Conservation (phyloP, 1,284 basidiomycete genomes). For the Malassezia globosa region DNA sequence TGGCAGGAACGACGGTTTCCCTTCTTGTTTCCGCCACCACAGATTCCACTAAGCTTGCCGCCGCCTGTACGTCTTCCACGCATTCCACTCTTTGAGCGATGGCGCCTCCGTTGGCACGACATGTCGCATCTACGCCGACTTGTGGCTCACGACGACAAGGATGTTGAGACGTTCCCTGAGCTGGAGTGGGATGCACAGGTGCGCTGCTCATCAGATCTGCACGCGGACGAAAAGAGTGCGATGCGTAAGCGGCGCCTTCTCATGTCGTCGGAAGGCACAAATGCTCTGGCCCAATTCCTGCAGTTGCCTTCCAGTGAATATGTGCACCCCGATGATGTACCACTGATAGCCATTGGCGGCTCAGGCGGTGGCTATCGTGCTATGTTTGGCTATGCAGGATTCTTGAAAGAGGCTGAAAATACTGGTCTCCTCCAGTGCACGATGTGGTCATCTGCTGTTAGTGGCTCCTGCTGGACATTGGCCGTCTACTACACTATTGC, state of each 20-base stretch:
- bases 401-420: conserved; percentile 33
- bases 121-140: conserved; percentile 25
- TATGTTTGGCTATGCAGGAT: conserved; percentile 34
- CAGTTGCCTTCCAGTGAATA: conserved; percentile 28
- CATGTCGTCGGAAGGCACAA: conserved; percentile 21
- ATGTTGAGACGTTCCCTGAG: conserved; percentile 32
- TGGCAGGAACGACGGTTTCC: conserved; percentile 16
- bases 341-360: conserved; percentile 43
- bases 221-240: conserved; percentile 24
- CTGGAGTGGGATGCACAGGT: conserved; percentile 34
- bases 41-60: conserved; percentile 17
- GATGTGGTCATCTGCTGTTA: conserved; percentile 41
- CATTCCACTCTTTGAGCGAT: conserved; percentile 19
- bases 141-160: conserved; percentile 18
- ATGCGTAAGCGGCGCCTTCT: conserved; percentile 17
- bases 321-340: conserved; percentile 44
- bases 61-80: conserved; percentile 12
- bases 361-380: conserved; percentile 47
- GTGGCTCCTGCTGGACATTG: conserved; percentile 46
- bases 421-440: conserved; percentile 37
- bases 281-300: conserved; percentile 22
- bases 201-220: conserved; percentile 23
- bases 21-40: conserved; percentile 24
- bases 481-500: conserved; percentile 35
- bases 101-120: conserved; percentile 27